These are phyloP conservation scores for Pseudogymnoascus sp. DNA, from an alignment of 2,329 filamentous ascomycete species.

Conservation along the genomic window DNA sequence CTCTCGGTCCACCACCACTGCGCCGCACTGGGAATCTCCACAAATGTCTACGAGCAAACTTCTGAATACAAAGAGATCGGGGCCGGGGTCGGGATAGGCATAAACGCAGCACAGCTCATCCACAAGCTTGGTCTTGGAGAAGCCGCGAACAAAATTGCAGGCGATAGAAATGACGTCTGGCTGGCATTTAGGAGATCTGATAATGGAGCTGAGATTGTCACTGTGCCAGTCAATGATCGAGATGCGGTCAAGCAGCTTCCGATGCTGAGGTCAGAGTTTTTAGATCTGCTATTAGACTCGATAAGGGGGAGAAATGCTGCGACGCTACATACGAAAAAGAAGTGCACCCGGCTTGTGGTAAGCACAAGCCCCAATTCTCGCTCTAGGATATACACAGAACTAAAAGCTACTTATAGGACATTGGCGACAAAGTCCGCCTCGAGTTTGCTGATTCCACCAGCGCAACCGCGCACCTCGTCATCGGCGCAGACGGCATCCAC, in stretches of 20 bases:
- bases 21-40: neutral
- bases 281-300: slow-evolving; percentile 23
- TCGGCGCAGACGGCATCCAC: neutral
- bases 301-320: slow-evolving; percentile 22
- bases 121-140: slow-evolving; percentile 29
- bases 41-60: slow-evolving; percentile 12
- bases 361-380: neutral
- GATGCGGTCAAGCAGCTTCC: too few species aligned
- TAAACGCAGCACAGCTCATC: slow-evolving; percentile 6
- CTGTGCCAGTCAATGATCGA: slow-evolving; percentile 23
- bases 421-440: neutral
- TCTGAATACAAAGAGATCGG: slow-evolving; percentile 12
- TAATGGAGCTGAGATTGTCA: slow-evolving; percentile 29
- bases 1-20: neutral
- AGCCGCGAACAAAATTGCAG: slow-evolving; percentile 26
- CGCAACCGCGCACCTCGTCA: slow-evolving; percentile 3
- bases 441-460: neutral
- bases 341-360: slow-evolving; percentile 18
- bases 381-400: neutral
- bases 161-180: slow-evolving; percentile 28
- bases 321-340: slow-evolving; percentile 26
- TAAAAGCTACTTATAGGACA: neutral
- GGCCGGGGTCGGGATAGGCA: slow-evolving; percentile 9
- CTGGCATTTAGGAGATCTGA: slow-evolving; percentile 32
- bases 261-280: slow-evolving; percentile 21